These are phyloP conservation scores for Populus hybrid DNA, from an alignment of 441 rosid genomes.

Conservation along the genomic window DNA sequence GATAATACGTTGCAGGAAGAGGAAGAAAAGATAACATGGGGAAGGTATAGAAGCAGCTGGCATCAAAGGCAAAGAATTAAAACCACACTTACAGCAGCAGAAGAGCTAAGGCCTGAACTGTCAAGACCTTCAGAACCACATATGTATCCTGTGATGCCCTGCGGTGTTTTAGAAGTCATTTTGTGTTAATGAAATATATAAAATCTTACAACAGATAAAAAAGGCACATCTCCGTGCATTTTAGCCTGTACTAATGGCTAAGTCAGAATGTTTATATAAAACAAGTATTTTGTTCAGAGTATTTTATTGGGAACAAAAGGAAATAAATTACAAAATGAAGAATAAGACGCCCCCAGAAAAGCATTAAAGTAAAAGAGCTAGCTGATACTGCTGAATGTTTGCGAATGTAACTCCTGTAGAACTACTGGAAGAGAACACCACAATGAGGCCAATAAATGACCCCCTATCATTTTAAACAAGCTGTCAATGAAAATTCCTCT, in stretches of 20 bases:
- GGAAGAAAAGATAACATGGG: neutral
- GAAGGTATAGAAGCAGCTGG: neutral
- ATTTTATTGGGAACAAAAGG: neutral
- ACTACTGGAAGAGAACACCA: neutral
- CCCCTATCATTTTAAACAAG: neutral
- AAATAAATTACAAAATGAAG: neutral
- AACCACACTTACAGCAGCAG: constrained; percentile 83
- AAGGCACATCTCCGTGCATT: neutral
- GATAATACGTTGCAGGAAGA: neutral
- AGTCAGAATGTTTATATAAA: neutral
- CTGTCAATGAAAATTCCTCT: neutral
- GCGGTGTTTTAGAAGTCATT: constrained; percentile 28
- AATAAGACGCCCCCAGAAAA: neutral
- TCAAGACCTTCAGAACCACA: constrained; percentile 88
- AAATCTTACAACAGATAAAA: constrained; percentile 1
- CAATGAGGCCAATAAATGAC: neutral
- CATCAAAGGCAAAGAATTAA: constrained; percentile 10
- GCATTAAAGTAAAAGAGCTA: neutral
- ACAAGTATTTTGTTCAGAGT: neutral
- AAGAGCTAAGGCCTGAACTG: constrained; percentile 97
- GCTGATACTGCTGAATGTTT: too few species aligned
- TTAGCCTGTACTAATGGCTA: neutral
- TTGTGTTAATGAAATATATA: constrained; percentile 11
- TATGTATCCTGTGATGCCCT: constrained; percentile 89
- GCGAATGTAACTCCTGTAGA: too few species aligned